Conservation (phyloP, 805 yeast genomes). For the Myxozyma udenii region DNA sequence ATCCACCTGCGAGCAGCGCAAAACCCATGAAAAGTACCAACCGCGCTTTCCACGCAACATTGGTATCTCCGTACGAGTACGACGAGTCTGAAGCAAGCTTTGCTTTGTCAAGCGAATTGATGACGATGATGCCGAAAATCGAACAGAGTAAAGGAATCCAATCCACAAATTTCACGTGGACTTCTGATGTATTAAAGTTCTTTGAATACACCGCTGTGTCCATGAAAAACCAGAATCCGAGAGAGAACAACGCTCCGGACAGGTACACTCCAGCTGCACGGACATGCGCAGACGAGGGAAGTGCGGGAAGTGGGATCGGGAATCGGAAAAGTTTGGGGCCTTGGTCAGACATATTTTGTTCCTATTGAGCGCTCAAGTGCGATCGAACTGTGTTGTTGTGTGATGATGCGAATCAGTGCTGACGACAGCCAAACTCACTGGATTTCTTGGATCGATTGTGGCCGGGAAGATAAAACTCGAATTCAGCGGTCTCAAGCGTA, state of each 20-base stretch:
- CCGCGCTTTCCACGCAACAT: constrained; percentile 89
- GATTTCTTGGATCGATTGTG: too few species aligned
- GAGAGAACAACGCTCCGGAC: constrained; percentile 56
- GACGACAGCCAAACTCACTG: too few species aligned
- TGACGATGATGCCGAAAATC: constrained; percentile 73
- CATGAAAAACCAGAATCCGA: constrained; percentile 84
- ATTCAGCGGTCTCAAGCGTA: too few species aligned
- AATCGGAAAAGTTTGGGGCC: constrained; percentile 27
- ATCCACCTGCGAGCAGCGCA: constrained; percentile 87
- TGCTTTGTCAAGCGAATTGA: constrained; percentile 68
- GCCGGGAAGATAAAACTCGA: too few species aligned
- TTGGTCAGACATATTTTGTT: constrained; percentile 8
- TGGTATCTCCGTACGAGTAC: constrained; percentile 42
- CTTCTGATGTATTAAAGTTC: constrained; percentile 77
- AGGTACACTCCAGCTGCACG: constrained; percentile 35
- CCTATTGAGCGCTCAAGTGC: too few species aligned
- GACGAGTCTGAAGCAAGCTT: constrained; percentile 45
- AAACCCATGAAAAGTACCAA: constrained; percentile 88
- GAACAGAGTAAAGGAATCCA: constrained; percentile 94
- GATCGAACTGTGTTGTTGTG: too few species aligned
- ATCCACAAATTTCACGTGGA: constrained; percentile 87
- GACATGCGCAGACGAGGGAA: constrained; percentile 26
- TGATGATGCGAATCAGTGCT: too few species aligned
- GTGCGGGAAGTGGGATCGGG: constrained; percentile 25
- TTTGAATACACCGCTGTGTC: constrained; percentile 86